Evolutionary conservation across 495 filamentous ascomycete species (phyloP), one percentile per base, ranked within the genome.

Genomic region (Durotheca rogersii): DNA sequence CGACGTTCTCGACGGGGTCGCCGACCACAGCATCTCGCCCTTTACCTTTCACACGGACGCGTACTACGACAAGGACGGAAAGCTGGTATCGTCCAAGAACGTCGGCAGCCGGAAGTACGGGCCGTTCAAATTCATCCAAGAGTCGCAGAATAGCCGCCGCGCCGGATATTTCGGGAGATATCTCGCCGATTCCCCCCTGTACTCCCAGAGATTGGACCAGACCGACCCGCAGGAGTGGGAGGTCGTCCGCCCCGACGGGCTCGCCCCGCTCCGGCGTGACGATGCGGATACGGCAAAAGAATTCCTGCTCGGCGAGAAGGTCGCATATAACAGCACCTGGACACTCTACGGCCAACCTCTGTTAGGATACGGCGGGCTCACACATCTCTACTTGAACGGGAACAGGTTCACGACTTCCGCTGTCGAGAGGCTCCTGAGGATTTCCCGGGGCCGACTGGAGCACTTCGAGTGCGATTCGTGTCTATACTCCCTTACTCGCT

Each of bases 351-450:
- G 31, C 25, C 41, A 34, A 21, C 36, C 35, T 15, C n/a, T 38
- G 19, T 1, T 60, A 21, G 29, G 31, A 12, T 23, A 45, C 7
- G 45, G 39, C 1, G 71, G 72, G 20, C 49, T 74, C 25, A 71
- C 74, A 11, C 73, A 78, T 49, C 61, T 78, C 15, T 65, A 66
- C 39, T 53, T 78, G 4, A 72, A 68, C 35, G 56, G 60, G 4
- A 75, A 72, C 36, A 48, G 36, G 10, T 47, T 76, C 21, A 65
- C 70, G 6, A 29, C 60, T 4, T 10, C 44, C 0, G 67, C 58
- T 2, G 33, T 74, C 4, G 61, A 64, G 37, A 53, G 41, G 33
- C 23, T 72, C n/a, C 25, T 78, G 5, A 43, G 66, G 19, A 30
- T 32, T 0, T 67, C 65, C 0, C 45, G 56, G 1, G 71, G 70